Conservation (phyloP, 83 land plant genomes). For the Picea abies region DNA sequence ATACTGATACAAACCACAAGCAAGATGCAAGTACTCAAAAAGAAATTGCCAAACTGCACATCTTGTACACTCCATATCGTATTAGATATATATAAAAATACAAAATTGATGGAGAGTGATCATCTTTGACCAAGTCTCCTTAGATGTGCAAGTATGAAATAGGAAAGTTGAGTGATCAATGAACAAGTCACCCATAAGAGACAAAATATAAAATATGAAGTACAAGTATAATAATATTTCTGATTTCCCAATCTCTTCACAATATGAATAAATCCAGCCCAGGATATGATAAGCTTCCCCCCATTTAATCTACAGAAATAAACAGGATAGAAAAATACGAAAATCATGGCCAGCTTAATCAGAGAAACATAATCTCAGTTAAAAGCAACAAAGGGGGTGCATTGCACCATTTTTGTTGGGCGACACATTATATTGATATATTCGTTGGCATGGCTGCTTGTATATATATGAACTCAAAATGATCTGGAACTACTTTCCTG, state of each 20-base stretch:
- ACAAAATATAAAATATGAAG: too few species aligned
- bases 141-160: too few species aligned
- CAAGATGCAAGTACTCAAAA: not conserved
- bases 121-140: too few species aligned
- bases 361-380: not conserved
- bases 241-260: not conserved
- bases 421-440: not conserved
- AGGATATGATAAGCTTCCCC: not conserved
- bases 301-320: not conserved
- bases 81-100: too few species aligned
- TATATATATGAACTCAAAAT: not conserved
- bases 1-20: too few species aligned
- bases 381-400: not conserved
- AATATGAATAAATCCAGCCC: not conserved
- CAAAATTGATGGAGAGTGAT: too few species aligned
- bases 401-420: not conserved
- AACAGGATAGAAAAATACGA: not conserved
- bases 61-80: too few species aligned
- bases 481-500: conserved; percentile 1
- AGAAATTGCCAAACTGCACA: not conserved
- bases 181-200: too few species aligned
- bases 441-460: not conserved
- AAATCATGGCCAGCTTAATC: not conserved
- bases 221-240: not conserved
- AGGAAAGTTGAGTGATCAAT: too few species aligned